phyloP scores from a whole-genome alignment of 2,329 filamentous ascomycete species.

The Didymella keratinophila region DNA sequence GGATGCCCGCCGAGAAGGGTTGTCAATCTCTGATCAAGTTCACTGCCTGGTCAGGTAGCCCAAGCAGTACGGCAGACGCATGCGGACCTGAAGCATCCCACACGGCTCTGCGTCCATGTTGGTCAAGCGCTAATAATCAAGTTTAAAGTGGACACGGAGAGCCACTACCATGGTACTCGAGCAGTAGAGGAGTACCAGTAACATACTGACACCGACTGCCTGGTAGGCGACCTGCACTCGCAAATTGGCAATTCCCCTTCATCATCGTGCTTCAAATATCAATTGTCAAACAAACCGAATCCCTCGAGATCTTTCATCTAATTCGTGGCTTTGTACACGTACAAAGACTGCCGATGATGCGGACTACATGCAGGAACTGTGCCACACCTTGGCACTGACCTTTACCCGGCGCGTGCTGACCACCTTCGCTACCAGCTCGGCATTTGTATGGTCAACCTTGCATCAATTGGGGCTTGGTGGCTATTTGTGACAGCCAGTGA shows the following conservation, averaged over 20 bases:
- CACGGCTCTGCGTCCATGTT: not conserved
- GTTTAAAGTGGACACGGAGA: not conserved
- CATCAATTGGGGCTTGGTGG: not conserved
- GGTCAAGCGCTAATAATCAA: not conserved
- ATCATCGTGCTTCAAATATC: too few relatives aligned
- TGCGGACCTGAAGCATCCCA: not conserved
- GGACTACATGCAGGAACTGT: constrained; percentile 14
- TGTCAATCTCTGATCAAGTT: not conserved
- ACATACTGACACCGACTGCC: not conserved
- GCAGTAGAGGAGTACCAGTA: not conserved
- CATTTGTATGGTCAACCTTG: constrained; percentile 5
- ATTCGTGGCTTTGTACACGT: not conserved
- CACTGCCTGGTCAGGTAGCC: not conserved
- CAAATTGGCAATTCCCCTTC: too few relatives aligned
- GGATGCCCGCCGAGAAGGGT: not conserved
- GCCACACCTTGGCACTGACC: constrained; percentile 9
- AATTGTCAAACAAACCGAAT: not conserved
- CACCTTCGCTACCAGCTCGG: constrained; percentile 6
- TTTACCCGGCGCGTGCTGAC: constrained; percentile 16
- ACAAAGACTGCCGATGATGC: constrained; percentile 1
- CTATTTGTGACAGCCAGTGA: constrained; percentile 16
- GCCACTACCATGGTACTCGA: not conserved
- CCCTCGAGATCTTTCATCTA: not conserved
- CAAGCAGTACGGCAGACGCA: not conserved
- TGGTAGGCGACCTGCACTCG: not conserved